Conservation (phyloP, 2,329 filamentous ascomycete genomes). For the Huntiella abstrusa region DNA sequence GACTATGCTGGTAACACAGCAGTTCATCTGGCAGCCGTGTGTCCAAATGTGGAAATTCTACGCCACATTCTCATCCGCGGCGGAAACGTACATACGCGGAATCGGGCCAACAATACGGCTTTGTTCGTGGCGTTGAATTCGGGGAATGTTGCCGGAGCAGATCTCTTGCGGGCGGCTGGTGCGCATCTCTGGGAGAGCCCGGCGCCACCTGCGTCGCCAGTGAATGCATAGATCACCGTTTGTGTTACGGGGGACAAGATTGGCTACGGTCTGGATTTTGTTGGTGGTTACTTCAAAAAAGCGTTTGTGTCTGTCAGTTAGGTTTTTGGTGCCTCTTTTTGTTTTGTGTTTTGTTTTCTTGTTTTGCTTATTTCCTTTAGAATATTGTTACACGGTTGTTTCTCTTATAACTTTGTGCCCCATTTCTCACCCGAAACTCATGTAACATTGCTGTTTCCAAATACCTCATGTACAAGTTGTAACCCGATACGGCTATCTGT, state of each 20-base stretch:
- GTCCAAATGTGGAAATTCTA: slow-evolving; percentile 34
- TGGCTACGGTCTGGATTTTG: not conserved
- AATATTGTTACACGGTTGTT: too few species aligned
- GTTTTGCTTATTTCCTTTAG: not conserved
- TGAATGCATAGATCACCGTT: slow-evolving; percentile 1
- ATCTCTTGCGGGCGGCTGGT: slow-evolving; percentile 37
- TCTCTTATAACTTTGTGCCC: not conserved
- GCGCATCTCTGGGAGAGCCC: slow-evolving; percentile 35
- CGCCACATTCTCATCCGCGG: slow-evolving; percentile 39
- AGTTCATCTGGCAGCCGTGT: slow-evolving; percentile 37
- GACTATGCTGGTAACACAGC: slow-evolving; percentile 71
- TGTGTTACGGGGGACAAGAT: not conserved
- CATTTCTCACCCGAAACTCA: too few species aligned
- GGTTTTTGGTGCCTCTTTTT: not conserved
- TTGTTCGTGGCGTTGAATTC: slow-evolving; percentile 43
- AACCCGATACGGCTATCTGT: too few species aligned
- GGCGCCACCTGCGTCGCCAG: slow-evolving; percentile 14
- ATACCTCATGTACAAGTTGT: too few species aligned
- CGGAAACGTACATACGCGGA: slow-evolving; percentile 48
- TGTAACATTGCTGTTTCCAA: too few species aligned
- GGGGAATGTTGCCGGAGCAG: slow-evolving; percentile 33
- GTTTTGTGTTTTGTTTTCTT: not conserved
- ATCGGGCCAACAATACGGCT: slow-evolving; percentile 46
- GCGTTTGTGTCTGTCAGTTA: not conserved
- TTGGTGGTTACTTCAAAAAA: not conserved